Conservation (phyloP, 1,139 yeast species). For the Lodderomyces theae region DNA sequence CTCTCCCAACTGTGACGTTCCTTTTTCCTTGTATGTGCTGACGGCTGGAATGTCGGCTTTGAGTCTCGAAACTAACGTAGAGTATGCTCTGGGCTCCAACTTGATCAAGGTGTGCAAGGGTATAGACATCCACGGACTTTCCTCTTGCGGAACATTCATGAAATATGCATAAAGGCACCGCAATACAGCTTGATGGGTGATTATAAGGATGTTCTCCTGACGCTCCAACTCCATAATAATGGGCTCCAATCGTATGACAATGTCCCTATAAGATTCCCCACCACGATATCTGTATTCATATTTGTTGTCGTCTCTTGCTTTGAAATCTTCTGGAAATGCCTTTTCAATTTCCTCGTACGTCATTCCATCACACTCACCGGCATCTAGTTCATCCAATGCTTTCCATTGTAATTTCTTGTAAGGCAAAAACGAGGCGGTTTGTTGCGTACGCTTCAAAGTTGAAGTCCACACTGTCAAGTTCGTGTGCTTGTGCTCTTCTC, state of each 20-base stretch:
- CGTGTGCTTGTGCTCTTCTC: conserved; percentile 57
- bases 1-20: conserved; percentile 79
- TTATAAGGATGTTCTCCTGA: conserved; percentile 91
- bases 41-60: conserved; percentile 98
- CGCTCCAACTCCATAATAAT: conserved; percentile 97
- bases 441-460: conserved; percentile 86
- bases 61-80: conserved; percentile 81
- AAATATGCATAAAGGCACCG: conserved; percentile 96
- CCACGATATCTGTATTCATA: conserved; percentile 95
- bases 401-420: conserved; percentile 87
- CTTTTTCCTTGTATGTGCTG: conserved; percentile 92
- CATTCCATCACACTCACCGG: conserved; percentile 96
- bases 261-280: conserved; percentile 95
- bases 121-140: conserved; percentile 98
- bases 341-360: conserved; percentile 79
- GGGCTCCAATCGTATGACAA: conserved; percentile 90
- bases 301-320: conserved; percentile 92
- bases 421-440: conserved; percentile 82
- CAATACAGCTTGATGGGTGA: conserved; percentile 96
- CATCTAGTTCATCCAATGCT: conserved; percentile 94
- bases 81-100: conserved; percentile 90
- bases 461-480: conserved; percentile 95
- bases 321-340: conserved; percentile 88
- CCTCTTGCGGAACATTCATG: conserved; percentile 98
- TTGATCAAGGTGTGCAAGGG: conserved; percentile 93